These are phyloP conservation scores for Helotiales sp. DNA, from an alignment of 2,329 filamentous ascomycete species.

Conservation along the genomic window DNA sequence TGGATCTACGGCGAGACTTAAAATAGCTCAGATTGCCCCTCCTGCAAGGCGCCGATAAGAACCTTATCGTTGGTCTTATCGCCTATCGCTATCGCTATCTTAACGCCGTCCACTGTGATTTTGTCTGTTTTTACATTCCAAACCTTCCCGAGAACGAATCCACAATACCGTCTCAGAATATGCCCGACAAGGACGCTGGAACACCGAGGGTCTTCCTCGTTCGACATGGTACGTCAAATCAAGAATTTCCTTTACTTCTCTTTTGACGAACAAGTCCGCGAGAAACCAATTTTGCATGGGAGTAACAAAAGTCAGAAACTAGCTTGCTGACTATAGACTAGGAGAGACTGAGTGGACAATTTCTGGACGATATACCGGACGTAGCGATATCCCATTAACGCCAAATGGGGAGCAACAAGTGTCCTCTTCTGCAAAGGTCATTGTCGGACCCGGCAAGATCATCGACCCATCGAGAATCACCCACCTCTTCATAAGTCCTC, in stretches of 20 bases:
- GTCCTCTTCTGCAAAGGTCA: slow-evolving; percentile 38
- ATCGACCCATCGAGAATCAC: slow-evolving; percentile 47
- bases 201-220: slow-evolving; percentile 42
- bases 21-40: too few species aligned
- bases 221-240: slow-evolving; percentile 38
- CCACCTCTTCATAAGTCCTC: slow-evolving; percentile 47
- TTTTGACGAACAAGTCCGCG: too few species aligned
- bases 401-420: slow-evolving; percentile 44
- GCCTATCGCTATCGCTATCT: too few species aligned
- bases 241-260: neutral
- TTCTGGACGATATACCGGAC: slow-evolving; percentile 46
- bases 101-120: too few species aligned
- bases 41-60: too few species aligned
- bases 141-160: neutral
- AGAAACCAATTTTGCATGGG: too few species aligned
- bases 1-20: too few species aligned
- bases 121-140: too few species aligned
- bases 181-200: slow-evolving; percentile 38
- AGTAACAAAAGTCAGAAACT: too few species aligned
- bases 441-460: slow-evolving; percentile 47
- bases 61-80: too few species aligned
- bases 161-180: slow-evolving; percentile 17
- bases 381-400: slow-evolving; percentile 43
- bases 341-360: slow-evolving; percentile 50
- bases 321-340: slow-evolving; percentile 11